phyloP scores from a whole-genome alignment of 306 rosid species.

The Quercus gilva region DNA sequence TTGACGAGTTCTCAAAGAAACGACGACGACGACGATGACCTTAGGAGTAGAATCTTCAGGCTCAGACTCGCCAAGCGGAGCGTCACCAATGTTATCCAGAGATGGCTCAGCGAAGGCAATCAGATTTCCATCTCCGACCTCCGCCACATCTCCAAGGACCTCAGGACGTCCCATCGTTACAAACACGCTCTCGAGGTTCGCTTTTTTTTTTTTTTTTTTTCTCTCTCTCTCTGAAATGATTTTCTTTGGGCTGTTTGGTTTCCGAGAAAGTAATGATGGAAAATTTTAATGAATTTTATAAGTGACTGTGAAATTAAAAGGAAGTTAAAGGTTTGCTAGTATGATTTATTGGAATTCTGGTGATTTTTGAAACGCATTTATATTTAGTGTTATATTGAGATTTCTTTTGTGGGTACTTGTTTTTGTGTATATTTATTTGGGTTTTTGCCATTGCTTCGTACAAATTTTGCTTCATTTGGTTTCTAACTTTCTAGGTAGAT shows the following conservation, averaged over 20 bases:
- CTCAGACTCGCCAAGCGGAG: slow-evolving; percentile 86
- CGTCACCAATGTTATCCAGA: slow-evolving; percentile 68
- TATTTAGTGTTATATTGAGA: background rate
- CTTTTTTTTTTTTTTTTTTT: background rate
- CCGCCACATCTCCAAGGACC: slow-evolving; percentile 75
- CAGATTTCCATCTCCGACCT: slow-evolving; percentile 54
- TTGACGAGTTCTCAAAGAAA: slow-evolving; percentile 21
- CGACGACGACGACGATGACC: slow-evolving; percentile 37
- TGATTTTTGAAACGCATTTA: background rate
- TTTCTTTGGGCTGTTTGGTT: slow-evolving; percentile 2
- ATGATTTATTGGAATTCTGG: background rate
- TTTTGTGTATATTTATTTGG: background rate
- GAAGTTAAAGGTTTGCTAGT: background rate
- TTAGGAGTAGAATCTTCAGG: slow-evolving; percentile 65
- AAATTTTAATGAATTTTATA: background rate
- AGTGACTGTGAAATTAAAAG: no score
- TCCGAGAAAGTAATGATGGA: background rate
- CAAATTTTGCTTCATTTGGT: background rate
- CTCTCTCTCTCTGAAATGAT: background rate
- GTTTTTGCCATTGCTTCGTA: background rate
- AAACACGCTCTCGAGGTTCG: slow-evolving; percentile 95
- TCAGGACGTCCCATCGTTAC: slow-evolving; percentile 68
- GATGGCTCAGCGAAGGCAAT: slow-evolving; percentile 80
- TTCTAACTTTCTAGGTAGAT: background rate
- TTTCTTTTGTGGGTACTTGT: background rate